Base-by-base conservation (phyloP, 345 rosid species). In the Dipteronia sinensis region DNA sequence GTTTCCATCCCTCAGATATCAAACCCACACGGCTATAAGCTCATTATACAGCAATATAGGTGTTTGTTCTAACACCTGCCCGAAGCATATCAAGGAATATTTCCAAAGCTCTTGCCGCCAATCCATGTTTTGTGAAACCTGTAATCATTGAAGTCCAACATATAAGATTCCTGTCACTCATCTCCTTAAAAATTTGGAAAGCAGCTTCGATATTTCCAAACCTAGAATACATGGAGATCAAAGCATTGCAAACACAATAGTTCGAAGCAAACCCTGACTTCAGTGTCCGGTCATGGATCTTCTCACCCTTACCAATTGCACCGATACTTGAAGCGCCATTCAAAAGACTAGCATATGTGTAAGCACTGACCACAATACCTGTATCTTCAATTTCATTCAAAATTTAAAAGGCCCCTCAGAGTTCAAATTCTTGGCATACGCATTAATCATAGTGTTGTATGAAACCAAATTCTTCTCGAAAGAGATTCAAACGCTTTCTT, bases 121-220 rank as follows among this genome's bases (percentile, higher is more conserved):
- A 87, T 70, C 95, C 94, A 55, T 90, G 91, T 81, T 92, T 94
- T 5, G 95, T 88, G 25, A 89, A 90, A 65, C 94, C 94, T 8
- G 94, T 89, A 71, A 94, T 86, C 89, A 89, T 89, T 8, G 97
- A 88, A 69, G 95, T 92, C 93, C 94, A 94, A 17, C 94, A 88
- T 76, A 88, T 80, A 67, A 89, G 84, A 77, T 94, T 89, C 64
- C 75, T 76, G 83, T 84, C 78, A 38, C 64, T 82, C 89, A 88
- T 87, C 53, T 76, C 64, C 19, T 62, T 79, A 67, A 93, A 93
- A 80, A 88, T 91, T 83, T 79, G 86, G 49, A 83, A 86, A 75
- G 92, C 89, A 74, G 86, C 77, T 76, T 88, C 89, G 51, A 91
- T 81, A 73, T 86, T 84, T 80, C 93, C 93, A 10, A 93, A 90